Conservation (phyloP, 1,284 basidiomycete species). For the Agaricales sp. region DNA sequence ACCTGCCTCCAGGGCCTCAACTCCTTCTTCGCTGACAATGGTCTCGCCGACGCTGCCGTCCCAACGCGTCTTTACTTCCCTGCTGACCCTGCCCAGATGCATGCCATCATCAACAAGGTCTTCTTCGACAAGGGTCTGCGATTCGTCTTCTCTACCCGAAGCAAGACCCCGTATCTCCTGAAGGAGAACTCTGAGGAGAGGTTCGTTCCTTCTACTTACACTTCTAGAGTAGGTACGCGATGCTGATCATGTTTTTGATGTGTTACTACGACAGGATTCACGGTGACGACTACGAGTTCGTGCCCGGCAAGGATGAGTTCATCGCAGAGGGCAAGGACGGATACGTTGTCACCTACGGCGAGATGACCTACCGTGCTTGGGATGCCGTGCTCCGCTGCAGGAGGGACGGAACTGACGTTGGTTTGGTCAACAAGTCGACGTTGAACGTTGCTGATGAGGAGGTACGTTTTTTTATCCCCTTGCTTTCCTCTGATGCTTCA, state of each 20-base stretch:
- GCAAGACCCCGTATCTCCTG: constrained; percentile 79
- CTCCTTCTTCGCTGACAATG: constrained; percentile 80
- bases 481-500: constrained; percentile 1
- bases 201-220: constrained; percentile 13
- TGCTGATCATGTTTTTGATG: no score
- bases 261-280: neutral
- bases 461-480: constrained; percentile 21
- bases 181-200: constrained; percentile 60
- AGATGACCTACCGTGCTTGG: constrained; percentile 72
- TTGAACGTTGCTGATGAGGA: constrained; percentile 77
- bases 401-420: constrained; percentile 65
- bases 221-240: no score
- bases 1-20: constrained; percentile 38
- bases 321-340: constrained; percentile 61
- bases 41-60: constrained; percentile 50
- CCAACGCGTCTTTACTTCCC: constrained; percentile 80
- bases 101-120: constrained; percentile 60
- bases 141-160: constrained; percentile 79
- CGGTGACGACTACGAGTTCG: constrained; percentile 63
- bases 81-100: constrained; percentile 73
- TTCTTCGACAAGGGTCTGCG: constrained; percentile 76
- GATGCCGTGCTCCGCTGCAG: constrained; percentile 71
- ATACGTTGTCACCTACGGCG: constrained; percentile 73
- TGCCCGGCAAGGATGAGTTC: constrained; percentile 74
- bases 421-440: constrained; percentile 76